Conservation (phyloP, 2,329 filamentous ascomycete species). For the Trichoderma sp. region DNA sequence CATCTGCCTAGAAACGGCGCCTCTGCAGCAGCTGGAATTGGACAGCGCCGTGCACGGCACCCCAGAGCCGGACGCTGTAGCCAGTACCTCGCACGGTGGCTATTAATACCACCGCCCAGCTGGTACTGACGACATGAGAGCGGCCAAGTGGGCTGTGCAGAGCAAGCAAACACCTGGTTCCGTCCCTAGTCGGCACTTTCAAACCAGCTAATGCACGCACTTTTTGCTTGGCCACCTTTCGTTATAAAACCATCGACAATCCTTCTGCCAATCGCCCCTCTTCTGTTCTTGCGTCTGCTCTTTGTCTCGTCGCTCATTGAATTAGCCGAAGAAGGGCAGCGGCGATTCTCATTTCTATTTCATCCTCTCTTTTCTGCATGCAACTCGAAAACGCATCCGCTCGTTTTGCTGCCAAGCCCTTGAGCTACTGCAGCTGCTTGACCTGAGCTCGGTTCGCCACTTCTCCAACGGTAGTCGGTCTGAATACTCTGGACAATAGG, state of each 20-base stretch:
- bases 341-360: not conserved
- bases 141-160: conserved; percentile 23
- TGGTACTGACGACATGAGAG: not conserved
- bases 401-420: not conserved
- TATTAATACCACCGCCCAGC: not conserved
- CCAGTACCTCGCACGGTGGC: conserved; percentile 7
- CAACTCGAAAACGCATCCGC: not conserved
- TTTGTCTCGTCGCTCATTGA: conserved; percentile 17
- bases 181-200: conserved; percentile 11
- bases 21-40: not conserved
- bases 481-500: not conserved
- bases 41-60: not conserved
- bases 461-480: not conserved
- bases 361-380: not conserved
- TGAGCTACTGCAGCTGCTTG: not conserved
- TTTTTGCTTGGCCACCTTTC: not conserved
- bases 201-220: conserved; percentile 19
- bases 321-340: not conserved
- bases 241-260: conserved; percentile 3
- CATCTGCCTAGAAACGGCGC: conserved; percentile 10
- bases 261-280: conserved; percentile 1
- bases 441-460: not conserved
- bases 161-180: conserved; percentile 11
- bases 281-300: not conserved
- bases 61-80: not conserved